Base-by-base conservation (phyloP, 2,329 filamentous ascomycete genomes). In the Sclerotinia nivalis region DNA sequence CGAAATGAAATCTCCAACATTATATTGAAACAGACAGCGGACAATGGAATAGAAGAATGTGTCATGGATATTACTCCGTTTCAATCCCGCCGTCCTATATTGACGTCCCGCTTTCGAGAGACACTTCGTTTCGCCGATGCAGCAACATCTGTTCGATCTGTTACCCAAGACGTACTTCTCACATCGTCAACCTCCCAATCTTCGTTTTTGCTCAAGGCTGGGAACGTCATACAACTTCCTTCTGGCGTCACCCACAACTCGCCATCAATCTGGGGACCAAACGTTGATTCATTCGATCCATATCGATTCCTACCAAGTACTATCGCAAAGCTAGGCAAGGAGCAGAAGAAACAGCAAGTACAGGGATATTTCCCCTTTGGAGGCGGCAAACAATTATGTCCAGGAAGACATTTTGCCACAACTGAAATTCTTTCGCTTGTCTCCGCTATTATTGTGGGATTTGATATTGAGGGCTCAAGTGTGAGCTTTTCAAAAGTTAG, bases 61-160 rank as follows among this genome's bases (percentile, higher is more conserved):
- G 52, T 71, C 5, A 70, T 76, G 61, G 72, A 76, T 45, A 72
- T 69, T 9, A 71, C 72, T 10, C 71, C 69, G 15, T 78, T 85
- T 13, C 79, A 81, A 45, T 74, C 79, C 1, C 70, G 76, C 8
- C 82, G 81, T 60, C 83, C 83, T 0, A 75, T 84, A 7, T 76
- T 86, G 9, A 76, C 82, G 20, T 81, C 82, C 58, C 79, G 79
- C 31, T 84, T 82, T 72, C 80, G 81, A 34, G 84, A 86, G 73
- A 80, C 79, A 0, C 76, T 85, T 68, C 82, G 84, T 10, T 69
- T 84, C 2, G 76, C 74, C 18, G 81, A 81, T 43, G 79, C 80
- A 5, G 76, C 79, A 8, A 75, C 80, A 20, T 80, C 80, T 18
- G 80, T 78, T 47, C 80, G 84, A 13, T 76, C 78, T 13, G 80